Evolutionary conservation across 345 rosid species (phyloP), one percentile per base, ranked within the genome.

Genomic region (Zanthoxylum bungeanum): DNA sequence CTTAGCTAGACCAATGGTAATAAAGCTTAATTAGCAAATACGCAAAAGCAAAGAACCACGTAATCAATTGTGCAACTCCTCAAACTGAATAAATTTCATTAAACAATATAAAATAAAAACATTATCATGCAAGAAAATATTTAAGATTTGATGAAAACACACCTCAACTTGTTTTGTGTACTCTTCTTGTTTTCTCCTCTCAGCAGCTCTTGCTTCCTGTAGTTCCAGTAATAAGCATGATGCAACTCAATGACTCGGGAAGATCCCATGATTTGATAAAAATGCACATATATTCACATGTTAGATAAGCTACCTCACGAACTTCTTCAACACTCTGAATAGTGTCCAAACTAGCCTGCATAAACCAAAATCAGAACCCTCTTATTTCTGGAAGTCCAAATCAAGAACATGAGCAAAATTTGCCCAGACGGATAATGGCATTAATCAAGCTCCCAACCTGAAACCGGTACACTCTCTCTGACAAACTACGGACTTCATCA

Each of bases 291-390:
- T 25, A 72, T 34, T 50, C 2, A 68, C 21, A 56, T 14, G 33
- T 25, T 16, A 21, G 56, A 63, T 36, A 22, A 64, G 67, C 68
- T 77, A 94, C 99, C 98, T 88, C 93, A 46, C 91, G 97, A 75
- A 88, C 92, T 86, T 87, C 98, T 74, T 92, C 91, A 2, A 90
- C 78, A 77, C 98, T 88, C 72, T 92, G 97, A 60, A 92, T 76
- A 49, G 98, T 89, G 63, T 86, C 99, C 83, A 94, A 82, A 69
- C 85, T 91, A 81, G 97, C 96, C 97, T 93, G 88, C 76, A 84
- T 7, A 69, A 64, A 31, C 64, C 40, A 58, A 79, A 51, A 77
- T 78, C 60, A 83, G 74, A 57, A 30, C 21, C n/a, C 4, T 24
- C 4, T 7, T 2, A 28, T 30, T 28, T 5, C 0, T 2, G 17